Percentiles rank a stretch among this genome's conserved stretches.
These are phyloP conservation scores for Rhizophlyctis rosea DNA, from an alignment of 192 early-diverging fungal species.

Conservation along the genomic window DNA sequence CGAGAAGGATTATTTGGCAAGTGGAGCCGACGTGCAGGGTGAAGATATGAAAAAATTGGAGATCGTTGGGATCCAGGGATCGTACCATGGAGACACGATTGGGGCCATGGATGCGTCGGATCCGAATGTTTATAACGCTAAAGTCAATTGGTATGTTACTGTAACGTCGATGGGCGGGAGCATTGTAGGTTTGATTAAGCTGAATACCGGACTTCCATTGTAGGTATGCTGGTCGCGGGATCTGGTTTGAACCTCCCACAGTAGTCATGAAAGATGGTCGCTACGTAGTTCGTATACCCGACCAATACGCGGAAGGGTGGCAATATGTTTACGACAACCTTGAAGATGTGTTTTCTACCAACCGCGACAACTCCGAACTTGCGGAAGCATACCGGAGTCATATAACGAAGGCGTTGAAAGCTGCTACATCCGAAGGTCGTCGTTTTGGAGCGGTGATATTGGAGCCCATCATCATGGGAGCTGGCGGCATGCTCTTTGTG, in stretches of 20 bases:
- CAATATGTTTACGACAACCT: constrained; percentile 5
- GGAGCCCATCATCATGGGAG: constrained; percentile 78
- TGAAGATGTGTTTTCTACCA: constrained; percentile 9
- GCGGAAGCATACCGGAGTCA: constrained; percentile 7
- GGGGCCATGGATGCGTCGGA: constrained; percentile 78
- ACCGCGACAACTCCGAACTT: constrained; percentile 10
- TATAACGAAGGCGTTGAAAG: constrained; percentile 16
- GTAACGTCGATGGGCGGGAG: no score
- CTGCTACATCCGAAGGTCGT: background rate
- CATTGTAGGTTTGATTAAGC: no score
- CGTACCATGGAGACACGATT: constrained; percentile 88
- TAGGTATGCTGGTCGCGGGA: constrained; percentile 42
- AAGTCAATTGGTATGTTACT: constrained; percentile 72
- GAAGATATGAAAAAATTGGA: constrained; percentile 37
- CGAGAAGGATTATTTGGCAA: constrained; percentile 27
- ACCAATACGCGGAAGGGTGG: background rate
- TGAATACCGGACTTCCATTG: no score
- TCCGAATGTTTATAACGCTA: constrained; percentile 67
- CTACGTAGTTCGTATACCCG: constrained; percentile 25
- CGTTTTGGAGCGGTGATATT: constrained; percentile 57
- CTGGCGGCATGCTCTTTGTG: constrained; percentile 81
- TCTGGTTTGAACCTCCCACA: constrained; percentile 69
- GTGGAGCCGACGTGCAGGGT: constrained; percentile 23
- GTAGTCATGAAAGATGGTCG: constrained; percentile 24
- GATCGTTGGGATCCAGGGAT: constrained; percentile 67